phyloP scores from a whole-genome alignment of 108 stramenopile species.

The Skeletonema costatum region DNA sequence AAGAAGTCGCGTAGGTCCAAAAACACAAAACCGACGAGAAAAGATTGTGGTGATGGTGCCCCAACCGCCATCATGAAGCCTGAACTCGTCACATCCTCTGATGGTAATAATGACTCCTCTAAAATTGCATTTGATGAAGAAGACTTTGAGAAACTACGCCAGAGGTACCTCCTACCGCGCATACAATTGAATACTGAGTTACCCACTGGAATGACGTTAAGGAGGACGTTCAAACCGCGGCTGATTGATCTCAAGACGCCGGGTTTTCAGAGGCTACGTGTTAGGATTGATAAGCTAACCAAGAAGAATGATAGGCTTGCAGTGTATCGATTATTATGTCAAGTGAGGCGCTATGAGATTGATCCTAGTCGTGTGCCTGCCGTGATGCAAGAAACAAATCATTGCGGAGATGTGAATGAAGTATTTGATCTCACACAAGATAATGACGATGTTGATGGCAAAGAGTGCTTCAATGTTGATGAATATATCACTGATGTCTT shows the following conservation, averaged over 20 bases:
- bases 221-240: constrained; percentile 12
- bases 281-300: constrained; percentile 12
- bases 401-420: constrained; percentile 9
- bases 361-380: constrained; percentile 19
- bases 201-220: constrained; percentile 23
- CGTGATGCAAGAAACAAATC: background rate
- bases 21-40: background rate
- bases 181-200: constrained; percentile 10
- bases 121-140: constrained; percentile 6
- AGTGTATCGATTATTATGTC: constrained; percentile 25
- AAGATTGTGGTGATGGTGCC: background rate
- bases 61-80: background rate
- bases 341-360: constrained; percentile 27
- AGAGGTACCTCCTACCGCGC: constrained; percentile 28
- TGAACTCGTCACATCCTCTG: background rate
- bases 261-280: constrained; percentile 9
- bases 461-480: constrained; percentile 24
- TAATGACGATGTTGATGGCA: background rate
- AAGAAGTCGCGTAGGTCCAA: background rate
- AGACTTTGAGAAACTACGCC: constrained; percentile 13
- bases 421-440: constrained; percentile 22
- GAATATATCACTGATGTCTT: constrained; percentile 1
- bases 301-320: constrained; percentile 9
- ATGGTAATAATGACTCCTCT: background rate
- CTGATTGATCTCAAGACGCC: constrained; percentile 21